Conservation (phyloP, 2,329 filamentous ascomycete genomes). For the Nothophoma quercina region DNA sequence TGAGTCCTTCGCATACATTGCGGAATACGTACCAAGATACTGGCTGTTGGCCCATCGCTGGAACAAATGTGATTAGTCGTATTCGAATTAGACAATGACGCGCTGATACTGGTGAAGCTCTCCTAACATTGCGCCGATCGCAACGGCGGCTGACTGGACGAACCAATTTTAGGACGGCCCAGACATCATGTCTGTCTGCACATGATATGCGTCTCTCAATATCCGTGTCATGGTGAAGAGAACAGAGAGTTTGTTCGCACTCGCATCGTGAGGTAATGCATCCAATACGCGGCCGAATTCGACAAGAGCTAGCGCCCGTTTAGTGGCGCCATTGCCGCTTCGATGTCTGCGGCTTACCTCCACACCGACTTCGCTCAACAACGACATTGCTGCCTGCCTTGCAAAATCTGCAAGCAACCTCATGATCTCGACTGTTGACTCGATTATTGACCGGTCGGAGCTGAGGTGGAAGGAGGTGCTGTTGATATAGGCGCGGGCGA, state of each 20-base stretch:
- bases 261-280: conserved; percentile 7
- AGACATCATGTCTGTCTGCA: too few species aligned
- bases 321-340: conserved; percentile 1
- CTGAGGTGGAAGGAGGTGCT: conserved; percentile 31
- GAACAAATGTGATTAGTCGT: too few species aligned
- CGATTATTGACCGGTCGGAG: conserved; percentile 25
- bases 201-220: too few species aligned
- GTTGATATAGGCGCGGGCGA: conserved; percentile 18
- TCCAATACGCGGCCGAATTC: conserved; percentile 2
- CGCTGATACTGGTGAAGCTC: too few species aligned
- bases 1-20: too few species aligned
- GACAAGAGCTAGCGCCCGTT: conserved; percentile 12
- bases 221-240: neutral
- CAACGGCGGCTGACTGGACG: too few species aligned
- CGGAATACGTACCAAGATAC: too few species aligned
- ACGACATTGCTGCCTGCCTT: conserved; percentile 10
- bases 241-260: neutral
- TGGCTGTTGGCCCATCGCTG: too few species aligned
- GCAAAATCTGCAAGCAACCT: neutral
- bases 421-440: conserved; percentile 25
- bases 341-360: conserved; percentile 12
- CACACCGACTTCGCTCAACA: conserved; percentile 13
- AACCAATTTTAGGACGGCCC: too few species aligned
- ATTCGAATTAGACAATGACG: too few species aligned
- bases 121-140: too few species aligned